These are phyloP conservation scores for Colletotrichum gigasporum DNA, from an alignment of 2,329 filamentous ascomycete species.

Conservation along the genomic window DNA sequence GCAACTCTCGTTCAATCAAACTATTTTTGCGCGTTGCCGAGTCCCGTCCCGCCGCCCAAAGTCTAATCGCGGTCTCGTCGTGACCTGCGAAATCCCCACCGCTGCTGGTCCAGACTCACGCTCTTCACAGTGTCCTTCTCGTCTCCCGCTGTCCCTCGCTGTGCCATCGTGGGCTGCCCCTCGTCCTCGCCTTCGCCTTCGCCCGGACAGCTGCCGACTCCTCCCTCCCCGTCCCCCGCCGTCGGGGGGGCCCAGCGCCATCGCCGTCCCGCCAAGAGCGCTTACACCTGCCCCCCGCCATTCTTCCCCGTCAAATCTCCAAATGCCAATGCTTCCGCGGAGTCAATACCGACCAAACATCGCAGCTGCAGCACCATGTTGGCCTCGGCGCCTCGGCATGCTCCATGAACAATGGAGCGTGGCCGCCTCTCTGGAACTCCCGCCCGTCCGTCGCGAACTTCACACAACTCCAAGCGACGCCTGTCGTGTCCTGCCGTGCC, in stretches of 20 bases:
- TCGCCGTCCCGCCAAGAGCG: constrained; percentile 14
- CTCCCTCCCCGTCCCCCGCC: constrained; percentile 7
- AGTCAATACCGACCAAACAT: constrained; percentile 21
- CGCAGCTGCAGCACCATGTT: constrained; percentile 3
- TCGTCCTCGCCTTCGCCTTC: not conserved
- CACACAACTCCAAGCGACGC: constrained; percentile 28
- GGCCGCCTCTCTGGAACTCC: not conserved
- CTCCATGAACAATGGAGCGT: too few relatives aligned
- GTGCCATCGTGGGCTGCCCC: too few relatives aligned
- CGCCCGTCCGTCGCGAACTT: not conserved
- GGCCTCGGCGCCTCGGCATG: not conserved
- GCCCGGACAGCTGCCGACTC: not conserved
- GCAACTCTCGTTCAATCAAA: constrained; percentile 6
- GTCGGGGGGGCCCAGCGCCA: too few relatives aligned
- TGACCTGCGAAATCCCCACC: not conserved
- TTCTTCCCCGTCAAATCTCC: not conserved
- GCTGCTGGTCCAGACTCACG: not conserved
- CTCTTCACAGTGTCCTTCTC: too few relatives aligned
- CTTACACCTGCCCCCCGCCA: constrained; percentile 20
- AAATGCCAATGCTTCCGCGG: not conserved
- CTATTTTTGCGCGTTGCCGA: not conserved
- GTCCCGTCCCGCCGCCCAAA: not conserved
- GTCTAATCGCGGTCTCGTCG: constrained; percentile 5
- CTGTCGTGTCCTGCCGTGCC: not conserved
- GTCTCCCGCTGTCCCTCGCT: not conserved